Evolutionary conservation across 1,139 yeast species (phyloP), one percentile per base, ranked within the genome.

Genomic region (Candida smagusa): DNA sequence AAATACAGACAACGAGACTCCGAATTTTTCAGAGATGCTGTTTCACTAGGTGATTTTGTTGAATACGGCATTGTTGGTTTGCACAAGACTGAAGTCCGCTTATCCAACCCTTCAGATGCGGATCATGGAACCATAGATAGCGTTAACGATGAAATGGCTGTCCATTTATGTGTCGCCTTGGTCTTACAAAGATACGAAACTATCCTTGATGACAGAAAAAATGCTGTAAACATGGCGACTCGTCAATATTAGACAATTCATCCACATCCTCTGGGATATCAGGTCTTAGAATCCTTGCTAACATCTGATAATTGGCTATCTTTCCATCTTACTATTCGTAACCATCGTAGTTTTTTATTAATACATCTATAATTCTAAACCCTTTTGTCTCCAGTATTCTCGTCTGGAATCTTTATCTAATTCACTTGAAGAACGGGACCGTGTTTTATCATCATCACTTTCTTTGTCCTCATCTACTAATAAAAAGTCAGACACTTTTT

Each of bases 331-430:
- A 31, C 36, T 33, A 33, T 11, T 31, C 7, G 7, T 22, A 9
- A 22, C 25, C 9, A 22, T 22, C 25, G 25, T 22, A 11, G 21
- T 31, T 19, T 16, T 16, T 16, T 16, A 16, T 16, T 4, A 16
- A 16, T 16, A 16, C 19, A 16, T 12, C 39, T 44, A 52, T 38
- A 59, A 51, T 39, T 65, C 74, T 36, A 68, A 55, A 2, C 75
- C 76, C 48, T 70, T 70, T 49, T 65, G 74, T 31, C 56, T 52
- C 76, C 76, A 70, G 48, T 62, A 70, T 34, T 67, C 72, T 34
- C 76, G 51, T 41, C 54, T 63, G 8, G 56, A 47, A 25, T 61
- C 68, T 39, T 67, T 68, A 41, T 68, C 68, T 34, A 68, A 48
- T 30, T 48, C 46, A 3, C 52, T 43, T 28, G 47, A 50, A 6